Conservation (phyloP, 2,329 filamentous ascomycete genomes). For the Gyromitra esculenta region DNA sequence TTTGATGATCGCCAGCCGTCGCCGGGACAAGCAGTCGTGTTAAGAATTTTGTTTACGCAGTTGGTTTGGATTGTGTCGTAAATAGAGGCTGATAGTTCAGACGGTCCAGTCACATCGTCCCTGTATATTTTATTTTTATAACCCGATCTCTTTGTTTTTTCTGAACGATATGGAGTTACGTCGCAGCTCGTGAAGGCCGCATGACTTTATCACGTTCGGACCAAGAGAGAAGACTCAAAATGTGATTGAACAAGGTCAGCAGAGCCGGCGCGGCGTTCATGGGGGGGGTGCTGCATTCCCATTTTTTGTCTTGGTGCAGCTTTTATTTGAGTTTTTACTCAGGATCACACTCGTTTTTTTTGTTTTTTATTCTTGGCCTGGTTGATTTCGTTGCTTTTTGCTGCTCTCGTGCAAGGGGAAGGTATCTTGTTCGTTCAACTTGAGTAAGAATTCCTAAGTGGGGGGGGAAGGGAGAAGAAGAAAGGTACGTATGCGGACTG, state of each 20-base stretch:
- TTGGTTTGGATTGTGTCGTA: conserved; percentile 24
- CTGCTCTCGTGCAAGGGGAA: conserved; percentile 46
- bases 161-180: conserved; percentile 40
- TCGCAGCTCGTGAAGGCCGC: conserved; percentile 44
- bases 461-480: conserved; percentile 14
- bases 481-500: conserved; percentile 33
- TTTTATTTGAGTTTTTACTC: conserved; percentile 24
- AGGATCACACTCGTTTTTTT: conserved; percentile 18
- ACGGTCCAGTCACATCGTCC: conserved; percentile 34
- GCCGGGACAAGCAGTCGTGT: conserved; percentile 29
- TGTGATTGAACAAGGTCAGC: conserved; percentile 48
- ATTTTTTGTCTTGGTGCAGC: conserved; percentile 14
- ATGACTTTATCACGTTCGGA: conserved; percentile 45
- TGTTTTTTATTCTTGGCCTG: conserved; percentile 17
- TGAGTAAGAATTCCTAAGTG: conserved; percentile 7
- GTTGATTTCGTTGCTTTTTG: conserved; percentile 27
- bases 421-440: conserved; percentile 33
- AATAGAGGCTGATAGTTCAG: conserved; percentile 33
- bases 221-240: conserved; percentile 25
- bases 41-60: conserved; percentile 30
- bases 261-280: conserved; percentile 21
- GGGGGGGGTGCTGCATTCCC: background rate
- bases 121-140: conserved; percentile 34
- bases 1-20: conserved; percentile 47
- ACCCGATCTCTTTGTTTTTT: conserved; percentile 43